Percentiles rank a stretch among this genome's conserved stretches.
Evolutionary conservation across 1,139 yeast genomes (phyloP).

Genomic region (Hyphopichia pseudoburtonii): DNA sequence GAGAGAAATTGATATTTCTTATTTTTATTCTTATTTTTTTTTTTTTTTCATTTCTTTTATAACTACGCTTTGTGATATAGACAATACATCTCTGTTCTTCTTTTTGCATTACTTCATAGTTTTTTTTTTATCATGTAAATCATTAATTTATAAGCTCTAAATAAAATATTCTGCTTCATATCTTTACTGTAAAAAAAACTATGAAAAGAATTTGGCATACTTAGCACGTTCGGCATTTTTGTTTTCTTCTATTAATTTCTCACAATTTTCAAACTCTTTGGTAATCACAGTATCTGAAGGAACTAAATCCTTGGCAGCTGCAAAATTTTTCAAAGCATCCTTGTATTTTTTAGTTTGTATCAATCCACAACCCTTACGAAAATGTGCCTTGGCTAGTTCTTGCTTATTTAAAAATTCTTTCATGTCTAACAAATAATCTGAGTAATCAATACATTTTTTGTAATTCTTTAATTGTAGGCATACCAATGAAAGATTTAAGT

Average conservation of each 20-base stretch:
- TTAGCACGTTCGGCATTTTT: conserved; percentile 53
- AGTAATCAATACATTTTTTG: conserved; percentile 48
- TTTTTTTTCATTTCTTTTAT: no score
- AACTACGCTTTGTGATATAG: no score
- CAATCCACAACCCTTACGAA: conserved; percentile 57
- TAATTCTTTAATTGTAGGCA: conserved; percentile 48
- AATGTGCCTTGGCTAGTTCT: conserved; percentile 64
- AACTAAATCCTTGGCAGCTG: conserved; percentile 41
- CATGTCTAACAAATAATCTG: conserved; percentile 56
- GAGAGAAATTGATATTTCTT: no score
- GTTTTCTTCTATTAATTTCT: conserved; percentile 34
- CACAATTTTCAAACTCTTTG: conserved; percentile 41
- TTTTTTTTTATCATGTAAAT: background rate
- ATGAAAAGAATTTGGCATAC: conserved; percentile 57
- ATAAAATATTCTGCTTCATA: no score
- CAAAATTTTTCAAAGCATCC: conserved; percentile 49
- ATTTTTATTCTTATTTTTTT: no score
- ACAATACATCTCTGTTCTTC: no score
- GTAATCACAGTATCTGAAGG: conserved; percentile 54
- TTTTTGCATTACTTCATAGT: no score
- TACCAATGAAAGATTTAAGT: conserved; percentile 58
- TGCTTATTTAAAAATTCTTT: conserved; percentile 23
- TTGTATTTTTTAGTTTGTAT: conserved; percentile 43
- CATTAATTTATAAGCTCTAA: background rate
- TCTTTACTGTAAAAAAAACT: no score